phyloP scores from a whole-genome alignment of 2,329 filamentous ascomycete genomes.

The Xylaria sp. region DNA sequence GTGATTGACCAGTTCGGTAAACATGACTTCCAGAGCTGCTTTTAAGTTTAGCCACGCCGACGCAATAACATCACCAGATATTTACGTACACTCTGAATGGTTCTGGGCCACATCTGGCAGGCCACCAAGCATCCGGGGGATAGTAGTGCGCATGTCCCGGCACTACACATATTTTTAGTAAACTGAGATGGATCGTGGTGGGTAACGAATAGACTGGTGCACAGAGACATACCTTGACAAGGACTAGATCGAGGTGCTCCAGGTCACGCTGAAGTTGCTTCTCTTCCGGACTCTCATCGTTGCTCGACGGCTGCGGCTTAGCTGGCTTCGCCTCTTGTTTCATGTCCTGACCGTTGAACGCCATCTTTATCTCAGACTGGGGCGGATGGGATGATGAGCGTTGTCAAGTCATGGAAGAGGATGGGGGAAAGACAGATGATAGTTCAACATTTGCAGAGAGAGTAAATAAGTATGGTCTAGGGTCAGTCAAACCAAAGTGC shows the following conservation, averaged over 20 bases:
- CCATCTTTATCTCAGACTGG: slow-evolving; percentile 19
- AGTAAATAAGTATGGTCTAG: too few species aligned
- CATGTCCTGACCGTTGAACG: slow-evolving; percentile 24
- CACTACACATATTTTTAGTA: slow-evolving; percentile 47
- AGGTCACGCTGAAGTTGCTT: slow-evolving; percentile 56
- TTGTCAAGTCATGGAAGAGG: not conserved
- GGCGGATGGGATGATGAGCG: not conserved
- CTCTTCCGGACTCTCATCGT: slow-evolving; percentile 52
- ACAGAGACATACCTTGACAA: slow-evolving; percentile 53
- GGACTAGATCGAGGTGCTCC: slow-evolving; percentile 58
- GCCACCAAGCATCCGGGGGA: slow-evolving; percentile 58
- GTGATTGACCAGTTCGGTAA: slow-evolving; percentile 54
- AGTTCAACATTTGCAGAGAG: not conserved
- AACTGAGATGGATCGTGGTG: not conserved
- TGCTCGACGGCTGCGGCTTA: slow-evolving; percentile 18
- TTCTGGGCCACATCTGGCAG: slow-evolving; percentile 47
- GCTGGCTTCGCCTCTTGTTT: slow-evolving; percentile 13
- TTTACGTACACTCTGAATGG: slow-evolving; percentile 54
- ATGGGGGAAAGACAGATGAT: not conserved
- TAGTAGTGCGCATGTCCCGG: slow-evolving; percentile 53
- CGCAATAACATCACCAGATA: not conserved
- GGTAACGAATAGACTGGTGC: not conserved
- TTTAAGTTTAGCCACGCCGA: slow-evolving; percentile 28
- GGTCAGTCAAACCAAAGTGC: not conserved
- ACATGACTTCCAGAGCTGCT: slow-evolving; percentile 55